These are phyloP conservation scores for Parietichytrium sp. DNA, from an alignment of 108 stramenopile species.

Conservation along the genomic window DNA sequence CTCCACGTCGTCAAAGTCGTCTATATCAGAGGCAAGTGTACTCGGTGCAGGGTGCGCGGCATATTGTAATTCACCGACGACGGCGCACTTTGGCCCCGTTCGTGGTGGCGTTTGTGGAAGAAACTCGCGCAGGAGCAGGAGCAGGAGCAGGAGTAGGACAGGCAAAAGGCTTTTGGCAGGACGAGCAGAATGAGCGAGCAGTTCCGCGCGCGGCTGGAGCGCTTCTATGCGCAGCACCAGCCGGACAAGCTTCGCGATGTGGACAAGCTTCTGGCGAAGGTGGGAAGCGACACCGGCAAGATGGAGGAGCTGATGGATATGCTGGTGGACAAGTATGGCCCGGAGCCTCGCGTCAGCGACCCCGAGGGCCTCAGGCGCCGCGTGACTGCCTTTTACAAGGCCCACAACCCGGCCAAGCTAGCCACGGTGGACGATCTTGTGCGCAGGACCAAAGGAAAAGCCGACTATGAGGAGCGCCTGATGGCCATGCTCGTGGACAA, in stretches of 20 bases:
- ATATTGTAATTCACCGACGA: no score
- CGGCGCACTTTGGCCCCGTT: not conserved
- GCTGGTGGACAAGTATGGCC: slow-evolving; percentile 80
- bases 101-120: not conserved
- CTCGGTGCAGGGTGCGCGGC: no score
- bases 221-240: slow-evolving; percentile 37
- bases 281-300: slow-evolving; percentile 38
- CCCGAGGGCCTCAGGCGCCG: slow-evolving; percentile 22
- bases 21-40: no score
- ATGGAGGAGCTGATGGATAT: slow-evolving; percentile 80
- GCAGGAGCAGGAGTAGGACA: no score
- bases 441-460: slow-evolving; percentile 22
- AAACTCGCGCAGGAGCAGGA: not conserved
- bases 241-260: slow-evolving; percentile 29
- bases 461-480: slow-evolving; percentile 74
- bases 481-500: slow-evolving; percentile 77
- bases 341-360: slow-evolving; percentile 63
- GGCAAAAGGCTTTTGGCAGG: no score
- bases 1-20: no score
- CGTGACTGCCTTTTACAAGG: not conserved
- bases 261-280: slow-evolving; percentile 35
- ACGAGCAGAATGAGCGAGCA: not conserved
- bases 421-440: slow-evolving; percentile 2
- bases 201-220: slow-evolving; percentile 37
- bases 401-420: slow-evolving; percentile 9